Evolutionary conservation across 1,284 basidiomycete species (phyloP).

Genomic region (Melampsora americana): DNA sequence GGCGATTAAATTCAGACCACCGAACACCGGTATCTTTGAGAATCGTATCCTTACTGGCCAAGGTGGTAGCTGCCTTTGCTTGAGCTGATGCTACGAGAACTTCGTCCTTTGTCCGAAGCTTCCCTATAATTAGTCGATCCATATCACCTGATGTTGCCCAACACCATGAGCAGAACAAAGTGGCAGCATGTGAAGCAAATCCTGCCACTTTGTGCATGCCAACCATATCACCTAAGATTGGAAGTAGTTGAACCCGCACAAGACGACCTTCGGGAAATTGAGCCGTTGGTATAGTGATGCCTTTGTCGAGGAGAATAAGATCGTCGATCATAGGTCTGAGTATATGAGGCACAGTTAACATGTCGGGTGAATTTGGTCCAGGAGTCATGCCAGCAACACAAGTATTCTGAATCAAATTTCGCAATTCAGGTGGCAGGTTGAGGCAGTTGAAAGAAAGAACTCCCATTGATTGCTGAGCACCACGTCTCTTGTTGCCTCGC

Average conservation of each 20-base stretch:
- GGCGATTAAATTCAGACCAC: too few relatives aligned
- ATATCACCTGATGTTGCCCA: too few relatives aligned
- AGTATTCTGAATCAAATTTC: constrained; percentile 35
- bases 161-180: too few relatives aligned
- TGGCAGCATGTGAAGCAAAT: too few relatives aligned
- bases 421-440: constrained; percentile 42
- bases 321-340: constrained; percentile 31
- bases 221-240: constrained; percentile 13
- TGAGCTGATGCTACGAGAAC: too few relatives aligned
- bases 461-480: constrained; percentile 43
- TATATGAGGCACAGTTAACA: constrained; percentile 42
- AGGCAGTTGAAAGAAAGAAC: constrained; percentile 42
- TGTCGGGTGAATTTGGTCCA: constrained; percentile 43
- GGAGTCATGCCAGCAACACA: constrained; percentile 42
- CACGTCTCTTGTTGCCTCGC: constrained; percentile 45
- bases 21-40: too few relatives aligned
- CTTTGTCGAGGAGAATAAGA: constrained; percentile 27
- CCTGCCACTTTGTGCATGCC: constrained; percentile 24
- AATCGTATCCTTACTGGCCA: too few relatives aligned
- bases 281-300: constrained; percentile 20
- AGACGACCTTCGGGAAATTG: constrained; percentile 22
- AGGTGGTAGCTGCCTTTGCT: too few relatives aligned
- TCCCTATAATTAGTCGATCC: too few relatives aligned
- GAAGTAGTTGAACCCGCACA: constrained; percentile 2
- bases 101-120: too few relatives aligned